Conservation (phyloP, 2,329 filamentous ascomycete species). For the Dryadomyces quercivorus region DNA sequence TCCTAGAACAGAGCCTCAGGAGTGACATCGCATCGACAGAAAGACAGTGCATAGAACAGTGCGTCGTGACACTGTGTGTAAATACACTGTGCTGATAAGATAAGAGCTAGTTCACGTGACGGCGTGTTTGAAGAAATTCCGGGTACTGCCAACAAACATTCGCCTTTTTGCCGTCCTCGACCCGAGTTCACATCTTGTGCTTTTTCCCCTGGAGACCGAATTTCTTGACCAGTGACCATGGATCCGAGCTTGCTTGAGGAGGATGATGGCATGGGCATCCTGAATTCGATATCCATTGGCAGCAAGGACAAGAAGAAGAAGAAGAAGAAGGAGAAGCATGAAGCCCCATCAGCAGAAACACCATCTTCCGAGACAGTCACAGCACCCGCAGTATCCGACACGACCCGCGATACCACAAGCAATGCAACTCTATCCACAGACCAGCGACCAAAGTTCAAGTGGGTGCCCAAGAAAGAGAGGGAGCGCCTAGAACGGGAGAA, state of each 20-base stretch:
- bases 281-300: not conserved
- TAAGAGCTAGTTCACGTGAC: too few species aligned
- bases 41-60: too few species aligned
- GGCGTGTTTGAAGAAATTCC: too few species aligned
- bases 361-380: not conserved
- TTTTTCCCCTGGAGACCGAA: not conserved
- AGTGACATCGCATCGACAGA: too few species aligned
- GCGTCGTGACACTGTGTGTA: too few species aligned
- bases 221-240: not conserved
- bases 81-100: too few species aligned
- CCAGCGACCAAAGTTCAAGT: constrained; percentile 30
- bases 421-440: not conserved
- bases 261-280: not conserved
- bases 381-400: not conserved
- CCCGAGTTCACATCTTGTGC: not conserved
- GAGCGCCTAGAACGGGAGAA: constrained; percentile 72
- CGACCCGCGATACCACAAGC: not conserved
- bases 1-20: too few species aligned
- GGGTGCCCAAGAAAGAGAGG: constrained; percentile 65
- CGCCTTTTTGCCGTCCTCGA: too few species aligned
- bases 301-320: constrained; percentile 1
- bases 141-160: too few species aligned
- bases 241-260: not conserved
- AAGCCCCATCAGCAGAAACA: not conserved
- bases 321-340: not conserved